Base-by-base conservation (phyloP, 208 protist species). In the Acanthamoeba triangularis region DNA sequence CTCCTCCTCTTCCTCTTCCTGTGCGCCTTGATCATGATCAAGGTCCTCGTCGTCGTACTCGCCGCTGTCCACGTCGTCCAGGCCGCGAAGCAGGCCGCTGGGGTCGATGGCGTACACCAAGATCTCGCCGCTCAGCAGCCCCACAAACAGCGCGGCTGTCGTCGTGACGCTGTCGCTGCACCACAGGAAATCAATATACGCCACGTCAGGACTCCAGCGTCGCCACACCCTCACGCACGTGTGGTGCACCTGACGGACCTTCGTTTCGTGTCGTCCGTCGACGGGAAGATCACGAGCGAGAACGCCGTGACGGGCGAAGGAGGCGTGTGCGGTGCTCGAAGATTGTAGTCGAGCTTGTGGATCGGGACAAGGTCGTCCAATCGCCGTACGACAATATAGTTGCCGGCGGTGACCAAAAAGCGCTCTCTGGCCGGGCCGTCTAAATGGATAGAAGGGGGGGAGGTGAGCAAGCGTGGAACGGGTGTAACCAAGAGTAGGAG, bases 261-360 rank as follows among this genome's bases (percentile, higher is more conserved):
- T 84, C 74, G 74, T 11, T 35, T 44, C 7, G 74, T 84, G 44
- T 84, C 74, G 74, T 84, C 74, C 74, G 74, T 28, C 37, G 33
- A 37, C 2, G 74, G 74, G 74, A 84, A 84, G 5, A 30, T 84
- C 18, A 65, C 33, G 8, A 90, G 49, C 84, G 84, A 61, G 49
- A 90, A 69, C 18, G 84, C 28, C 11, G 84, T 90, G 84, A 90
- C 35, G 30, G 84, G 84, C 84, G 84, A 90, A 13, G 84, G 84
- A 11, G 84, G 84, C 52, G 84, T 67, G 54, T 90, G 84, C 6
- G 72, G 30, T 13, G 84, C 30, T 5, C 84, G 84, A 13, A 90
- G 30, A 52, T 90, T 90, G 52, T 90, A 90, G 84, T 90, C 84
- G 35, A 90, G 59, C 84, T 72, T 61, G 59, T 90, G 59, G 18